Base-by-base conservation (phyloP, 176 grass and related monocot genomes). In the Lolium perenne region DNA sequence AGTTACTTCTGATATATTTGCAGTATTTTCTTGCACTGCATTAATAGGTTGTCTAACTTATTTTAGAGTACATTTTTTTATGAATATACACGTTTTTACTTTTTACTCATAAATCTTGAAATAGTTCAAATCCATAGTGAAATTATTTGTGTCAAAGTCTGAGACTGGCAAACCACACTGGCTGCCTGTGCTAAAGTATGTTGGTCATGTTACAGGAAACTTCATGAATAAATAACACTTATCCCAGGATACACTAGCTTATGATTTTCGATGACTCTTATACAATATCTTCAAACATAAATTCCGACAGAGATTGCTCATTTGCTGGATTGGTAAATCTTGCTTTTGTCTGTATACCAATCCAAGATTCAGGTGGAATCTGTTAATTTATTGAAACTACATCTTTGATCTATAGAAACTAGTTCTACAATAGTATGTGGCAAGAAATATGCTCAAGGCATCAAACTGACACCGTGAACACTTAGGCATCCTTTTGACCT, bases 1-100 rank as follows among this genome's bases (percentile, higher is more conserved):
- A 45, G 69, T 20, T 46, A 71, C 11, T 71, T 22, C 69, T 46
- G n/a, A 71, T 71, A 13, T 71, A 71, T 22, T 71, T 71, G 69
- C 69, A 71, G 40, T 22, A 25, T 45, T 46, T 46, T 46, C 69
- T 71, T 71, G 18, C 17, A 71, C 68, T 71, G 38, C 20, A 45
- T 71, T 71, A 12, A n/a, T 45, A 71, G 68, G 68, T 45, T 71
- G 8, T 38, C 69, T 21, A 13, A 9, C 58, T 61, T 61, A 61
- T 60, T 60, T 60, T 60, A 21, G 57, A 60, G 56, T 71, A 43
- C 68, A 45, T 43, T 71, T 71, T 70, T 20, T 71, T 8, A 45
- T 29, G 29, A 29, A 29, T 29, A 29, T 29, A 29, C 29, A n/a
- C 2, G 11, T 21, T 41, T 35, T 10, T n/a, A n/a, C 38, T 4